phyloP scores from a whole-genome alignment of 805 yeast species.

The Blastobotrys americana region DNA sequence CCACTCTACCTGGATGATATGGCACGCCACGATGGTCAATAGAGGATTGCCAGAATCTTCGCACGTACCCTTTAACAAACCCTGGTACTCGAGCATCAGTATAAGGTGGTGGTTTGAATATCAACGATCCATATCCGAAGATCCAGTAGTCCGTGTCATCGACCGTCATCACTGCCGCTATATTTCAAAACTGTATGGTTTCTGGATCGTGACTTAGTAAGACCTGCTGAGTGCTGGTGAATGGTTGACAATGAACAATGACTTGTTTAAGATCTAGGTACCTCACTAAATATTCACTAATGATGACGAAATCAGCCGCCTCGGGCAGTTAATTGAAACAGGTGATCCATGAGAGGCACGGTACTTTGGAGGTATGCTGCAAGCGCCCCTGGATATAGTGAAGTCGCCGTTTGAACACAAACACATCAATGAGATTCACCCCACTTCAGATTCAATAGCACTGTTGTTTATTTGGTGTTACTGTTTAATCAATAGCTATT shows the following conservation, averaged over 20 bases:
- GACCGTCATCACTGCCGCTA: slow-evolving; percentile 2
- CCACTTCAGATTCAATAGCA: too few species aligned
- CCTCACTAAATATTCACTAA: neutral
- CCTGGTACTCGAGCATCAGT: slow-evolving; percentile 61
- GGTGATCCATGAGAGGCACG: too few species aligned
- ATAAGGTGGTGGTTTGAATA: slow-evolving; percentile 84
- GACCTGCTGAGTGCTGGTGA: neutral
- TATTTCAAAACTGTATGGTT: neutral
- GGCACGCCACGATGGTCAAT: slow-evolving; percentile 89
- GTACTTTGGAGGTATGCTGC: too few species aligned
- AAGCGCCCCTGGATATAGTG: too few species aligned
- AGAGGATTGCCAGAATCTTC: slow-evolving; percentile 89
- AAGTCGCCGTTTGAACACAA: too few species aligned
- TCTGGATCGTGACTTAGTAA: too few species aligned
- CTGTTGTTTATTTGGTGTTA: too few species aligned
- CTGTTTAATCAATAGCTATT: too few species aligned
- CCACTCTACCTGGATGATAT: slow-evolving; percentile 82
- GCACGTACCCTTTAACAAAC: slow-evolving; percentile 60
- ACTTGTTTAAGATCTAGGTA: neutral
- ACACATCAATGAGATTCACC: too few species aligned
- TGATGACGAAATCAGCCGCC: neutral
- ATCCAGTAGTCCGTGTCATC: slow-evolving; percentile 46
- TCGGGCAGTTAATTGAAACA: too few species aligned
- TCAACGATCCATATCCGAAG: slow-evolving; percentile 83
- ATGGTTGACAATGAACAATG: neutral